Evolutionary conservation across 495 filamentous ascomycete genomes (phyloP), one percentile per base, ranked within the genome.

Genomic region (Aspergillus diversus): DNA sequence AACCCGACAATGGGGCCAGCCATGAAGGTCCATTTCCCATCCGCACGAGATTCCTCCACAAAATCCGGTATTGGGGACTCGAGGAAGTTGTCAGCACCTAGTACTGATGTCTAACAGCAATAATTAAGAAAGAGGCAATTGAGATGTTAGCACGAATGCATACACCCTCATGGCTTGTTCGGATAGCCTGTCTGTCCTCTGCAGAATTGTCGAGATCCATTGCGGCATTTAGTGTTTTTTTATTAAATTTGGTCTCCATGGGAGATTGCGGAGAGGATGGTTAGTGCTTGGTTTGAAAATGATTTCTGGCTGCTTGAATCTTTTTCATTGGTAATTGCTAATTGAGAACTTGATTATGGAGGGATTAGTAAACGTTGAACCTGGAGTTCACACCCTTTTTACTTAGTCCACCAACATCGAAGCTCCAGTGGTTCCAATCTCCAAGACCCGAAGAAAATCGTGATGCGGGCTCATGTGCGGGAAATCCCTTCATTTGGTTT

Each of bases 401-500:
- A 43, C n/a, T 43, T n/a, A 43, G 11, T 43, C n/a, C 15, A 43
- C 9, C 39, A 43, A 43, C 15, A 43, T 43, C 39, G 15, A 43
- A 43, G 7, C 12, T 9, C 39, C 4, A 43, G 47, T 31, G 16
- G 47, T 49, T 16, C 17, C 47, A n/a, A 50, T 8, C 7, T 17
- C 16, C 5, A 50, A n/a, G n/a, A 50, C 16, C 47, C 27, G 47
- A 50, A 50, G 47, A 50, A 50, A 50, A 50, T 50, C 47, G 11
- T 50, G 46, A 49, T 50, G 47, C 47, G 47, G 47, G 47, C 16
- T 50, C 6, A 9, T 17, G 47, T 50, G 47, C 47, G 47, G 47
- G 21, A 27, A 50, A 7, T 50, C 47, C 47, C n/a, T 27, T 17
- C 47, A 31, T 31, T 50, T 31, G 21, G 47, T 17, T 11, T 31